A percentile compares a stretch with the other conserved stretches of the same genome.
Evolutionary conservation across 2,329 filamentous ascomycete species (phyloP).

Genomic region (Talaromyces marneffei): DNA sequence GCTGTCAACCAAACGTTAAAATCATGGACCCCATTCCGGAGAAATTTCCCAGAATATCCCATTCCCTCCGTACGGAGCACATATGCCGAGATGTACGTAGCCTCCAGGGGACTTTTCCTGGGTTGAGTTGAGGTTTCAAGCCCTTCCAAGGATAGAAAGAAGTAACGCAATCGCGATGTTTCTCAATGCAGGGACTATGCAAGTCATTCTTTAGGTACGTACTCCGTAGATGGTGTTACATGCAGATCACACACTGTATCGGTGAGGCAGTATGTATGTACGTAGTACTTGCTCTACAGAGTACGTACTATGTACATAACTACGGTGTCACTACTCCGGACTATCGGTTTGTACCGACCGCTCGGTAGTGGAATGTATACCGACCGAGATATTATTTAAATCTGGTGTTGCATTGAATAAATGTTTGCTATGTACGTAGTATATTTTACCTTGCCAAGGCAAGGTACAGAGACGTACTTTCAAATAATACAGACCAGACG

Average conservation of each 20-base stretch:
- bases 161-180: not conserved
- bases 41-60: not conserved
- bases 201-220: not conserved
- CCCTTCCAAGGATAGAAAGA: not conserved
- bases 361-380: not conserved
- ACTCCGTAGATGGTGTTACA: not conserved
- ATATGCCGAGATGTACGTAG: too few relatives aligned
- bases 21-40: not conserved
- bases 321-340: not conserved
- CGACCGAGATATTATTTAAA: not conserved
- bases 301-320: too few relatives aligned
- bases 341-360: not conserved
- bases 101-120: too few relatives aligned
- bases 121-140: too few relatives aligned
- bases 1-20: not conserved
- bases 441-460: too few relatives aligned
- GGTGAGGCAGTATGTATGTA: too few relatives aligned
- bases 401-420: not conserved
- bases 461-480: too few relatives aligned
- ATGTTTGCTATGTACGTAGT: not conserved
- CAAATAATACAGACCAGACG: too few relatives aligned
- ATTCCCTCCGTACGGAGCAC: too few relatives aligned
- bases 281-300: not conserved
- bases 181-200: not conserved
- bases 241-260: not conserved